Evolutionary conservation across 768 basidiomycete genomes (phyloP), one percentile per base, ranked within the genome.

Genomic region (Sutorius australiensis): DNA sequence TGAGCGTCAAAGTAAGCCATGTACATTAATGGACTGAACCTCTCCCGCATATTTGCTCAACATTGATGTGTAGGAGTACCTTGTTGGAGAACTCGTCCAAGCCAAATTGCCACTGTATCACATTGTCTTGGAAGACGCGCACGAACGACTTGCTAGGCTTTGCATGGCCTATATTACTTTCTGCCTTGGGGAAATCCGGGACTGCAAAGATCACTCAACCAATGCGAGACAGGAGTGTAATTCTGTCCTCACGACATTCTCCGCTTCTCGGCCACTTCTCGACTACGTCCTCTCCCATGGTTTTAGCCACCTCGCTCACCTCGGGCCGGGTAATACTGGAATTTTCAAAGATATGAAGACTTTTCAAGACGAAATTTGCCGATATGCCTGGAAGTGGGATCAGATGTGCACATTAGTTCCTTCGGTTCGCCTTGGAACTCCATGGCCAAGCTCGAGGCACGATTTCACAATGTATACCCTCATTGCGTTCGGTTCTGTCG

Each of bases 1-100:
- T 54, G 56, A 62, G 60, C 38, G 47, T 62, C 11, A 61, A 54
- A 43, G 60, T 62, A n/a, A 42, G 43, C 9, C 16, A 4, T 1
- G 11, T 33, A 17, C 14, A 33, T 14, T 12, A 1, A 31, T 31
- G 6, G 13, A 32, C 6, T 19, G 17, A 14, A 5, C 7, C 19
- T 21, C 13, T 10, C 13, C 5, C 5, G 7, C 10, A 6, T 12
- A 12, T 14, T 14, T 21, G 1, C 46, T 46, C 27, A 38, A 5
- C 19, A 33, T 5, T 1, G 2, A n/a, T 14, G 1, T 17, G 5
- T 11, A 61, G 60, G 50, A 61, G 4, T 61, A 61, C 34, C 60
- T 61, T 0, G 1, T 54, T 0, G 60, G 56, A 21, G 52, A 51
- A 12, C 50, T 61, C 0, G 28, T 58, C 27, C 8, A 1, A 0